Base-by-base conservation (phyloP, 75 land plant genomes). In the Picea glauca region DNA sequence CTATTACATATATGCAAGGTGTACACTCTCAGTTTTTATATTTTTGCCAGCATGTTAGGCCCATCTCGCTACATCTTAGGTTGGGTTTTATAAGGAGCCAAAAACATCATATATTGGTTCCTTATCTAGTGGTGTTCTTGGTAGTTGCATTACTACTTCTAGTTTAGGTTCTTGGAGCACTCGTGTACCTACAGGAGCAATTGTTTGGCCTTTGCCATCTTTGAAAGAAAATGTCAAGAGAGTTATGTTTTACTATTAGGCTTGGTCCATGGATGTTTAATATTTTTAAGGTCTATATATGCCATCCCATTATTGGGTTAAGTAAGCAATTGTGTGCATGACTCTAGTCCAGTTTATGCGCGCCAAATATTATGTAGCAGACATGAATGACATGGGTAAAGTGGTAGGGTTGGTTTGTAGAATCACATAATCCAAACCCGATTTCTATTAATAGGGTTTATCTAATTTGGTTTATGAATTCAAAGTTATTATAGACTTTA, bases 41-140 rank as follows among this genome's bases (percentile, higher is more conserved):
- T 93, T 96, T 62, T 94, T 96, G 20, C 99, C 99, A 31, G 96
- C 96, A 0, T 98, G 93, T 81, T 98, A 98, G 84, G 98, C 99
- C 2, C 98, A 98, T 83, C 85, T 98, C 26, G 99, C 99, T 73
- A 98, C 99, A 1, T 95, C 90, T 77, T 83, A 94, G 7, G 97
- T 94, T 9, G 87, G 95, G 0, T 94, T 96, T 81, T 96, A 94
- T 80, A 91, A 92, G 91, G 99, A 96, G 74, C 97, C 98, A 46
- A 97, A 96, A 73, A 83, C 89, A 3, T 92, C 98, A 5, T 95
- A 96, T 63, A 90, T 90, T 80, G 99, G 99, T 2, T 94, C 98
- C 3, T 66, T 89, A 82, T 78, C 93, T 0, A 91, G 93, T 73
- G 88, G 86, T 11, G 73, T 80, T 12, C 86, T 84, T 30, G 87